phyloP scores from a whole-genome alignment of 768 basidiomycete species.

The Pleurotus giganteus region DNA sequence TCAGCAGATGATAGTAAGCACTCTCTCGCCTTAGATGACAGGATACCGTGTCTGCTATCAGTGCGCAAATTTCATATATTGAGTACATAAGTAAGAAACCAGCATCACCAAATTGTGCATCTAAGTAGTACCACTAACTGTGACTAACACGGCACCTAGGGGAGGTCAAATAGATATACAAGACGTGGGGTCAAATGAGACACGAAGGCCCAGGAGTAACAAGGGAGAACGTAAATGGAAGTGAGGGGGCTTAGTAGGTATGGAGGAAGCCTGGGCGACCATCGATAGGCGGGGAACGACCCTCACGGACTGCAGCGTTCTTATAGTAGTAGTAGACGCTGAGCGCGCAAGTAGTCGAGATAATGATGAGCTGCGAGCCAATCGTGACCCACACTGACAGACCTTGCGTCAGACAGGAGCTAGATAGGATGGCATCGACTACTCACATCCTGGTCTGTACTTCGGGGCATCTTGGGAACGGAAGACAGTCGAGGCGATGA shows the following conservation, averaged over 20 bases:
- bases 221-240: background rate
- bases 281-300: slow-evolving; percentile 1
- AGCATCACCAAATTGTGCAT: too few relatives aligned
- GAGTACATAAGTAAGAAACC: too few relatives aligned
- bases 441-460: slow-evolving; percentile 13
- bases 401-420: too few relatives aligned
- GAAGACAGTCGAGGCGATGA: slow-evolving; percentile 36
- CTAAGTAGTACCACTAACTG: too few relatives aligned
- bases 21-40: too few relatives aligned
- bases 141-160: too few relatives aligned
- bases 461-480: slow-evolving; percentile 33
- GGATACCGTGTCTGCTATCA: too few relatives aligned
- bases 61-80: too few relatives aligned
- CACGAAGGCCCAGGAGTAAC: background rate
- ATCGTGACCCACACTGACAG: slow-evolving; percentile 1
- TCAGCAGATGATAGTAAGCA: too few relatives aligned
- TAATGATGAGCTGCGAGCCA: background rate
- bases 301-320: background rate
- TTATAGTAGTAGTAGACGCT: background rate
- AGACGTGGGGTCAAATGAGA: background rate
- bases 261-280: background rate
- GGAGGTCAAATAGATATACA: too few relatives aligned
- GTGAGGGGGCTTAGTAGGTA: background rate
- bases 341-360: background rate
- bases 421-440: background rate